phyloP scores from a whole-genome alignment of 73 alveolate species.

The Paramecium bursaria region DNA sequence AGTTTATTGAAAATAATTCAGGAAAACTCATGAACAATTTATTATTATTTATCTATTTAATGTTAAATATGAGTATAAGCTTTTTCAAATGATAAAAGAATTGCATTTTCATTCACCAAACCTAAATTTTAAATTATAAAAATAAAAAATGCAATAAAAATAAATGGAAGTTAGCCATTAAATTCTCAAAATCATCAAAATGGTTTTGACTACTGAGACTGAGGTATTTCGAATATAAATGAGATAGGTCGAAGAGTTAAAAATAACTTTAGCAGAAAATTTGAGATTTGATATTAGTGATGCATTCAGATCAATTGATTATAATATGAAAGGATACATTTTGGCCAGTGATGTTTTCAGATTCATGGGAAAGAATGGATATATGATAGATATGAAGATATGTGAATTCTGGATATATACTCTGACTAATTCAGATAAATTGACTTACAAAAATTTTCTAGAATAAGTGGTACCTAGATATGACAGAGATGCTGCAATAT shows the following conservation, averaged over 20 bases:
- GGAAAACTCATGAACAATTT: no score
- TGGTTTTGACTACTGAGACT: conserved; percentile 13
- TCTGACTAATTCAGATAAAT: conserved; percentile 34
- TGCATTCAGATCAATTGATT: conserved; percentile 63
- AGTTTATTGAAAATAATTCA: not conserved
- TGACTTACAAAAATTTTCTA: conserved; percentile 1
- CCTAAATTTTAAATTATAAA: no score
- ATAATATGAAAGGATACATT: conserved; percentile 40
- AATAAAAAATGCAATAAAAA: no score
- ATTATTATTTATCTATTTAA: no score
- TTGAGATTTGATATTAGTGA: conserved; percentile 56
- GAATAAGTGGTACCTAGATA: conserved; percentile 45
- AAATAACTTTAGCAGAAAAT: conserved; percentile 53
- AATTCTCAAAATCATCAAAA: conserved; percentile 2
- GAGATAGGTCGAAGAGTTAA: conserved; percentile 37
- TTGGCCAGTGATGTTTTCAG: conserved; percentile 17
- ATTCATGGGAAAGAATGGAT: conserved; percentile 60
- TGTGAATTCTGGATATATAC: conserved; percentile 49
- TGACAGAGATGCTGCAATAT: conserved; percentile 58
- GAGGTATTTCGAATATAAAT: not conserved
- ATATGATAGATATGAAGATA: not conserved
- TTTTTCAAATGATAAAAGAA: no score
- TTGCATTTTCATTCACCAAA: no score
- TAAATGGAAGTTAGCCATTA: conserved; percentile 21
- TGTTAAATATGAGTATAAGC: no score